Base-by-base conservation (phyloP, 2,329 filamentous ascomycete genomes). In the Aspergillus piperis region DNA sequence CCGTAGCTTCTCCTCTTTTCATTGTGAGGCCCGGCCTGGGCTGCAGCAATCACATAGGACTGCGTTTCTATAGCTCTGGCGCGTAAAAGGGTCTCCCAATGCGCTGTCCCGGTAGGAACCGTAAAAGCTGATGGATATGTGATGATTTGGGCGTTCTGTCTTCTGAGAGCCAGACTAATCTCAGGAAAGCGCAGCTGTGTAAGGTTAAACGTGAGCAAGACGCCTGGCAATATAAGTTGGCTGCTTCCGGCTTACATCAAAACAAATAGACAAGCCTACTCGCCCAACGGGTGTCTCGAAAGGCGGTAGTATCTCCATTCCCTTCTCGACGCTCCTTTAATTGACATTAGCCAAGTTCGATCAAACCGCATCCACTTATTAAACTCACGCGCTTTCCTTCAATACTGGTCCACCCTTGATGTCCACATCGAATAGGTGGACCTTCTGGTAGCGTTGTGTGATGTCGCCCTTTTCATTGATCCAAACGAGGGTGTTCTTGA, bases 91-190 rank as follows among this genome's bases (percentile, higher is more conserved):
- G 86, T 81, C 70, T 92, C 87, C 94, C 94, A 98, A 77, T 97
- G 94, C 1, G 90, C 90, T 59, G 82, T 83, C 0, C 94, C 94
- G 0, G 94, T 97, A 1, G 89, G 87, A 0, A 96, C 84, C 0
- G 93, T 96, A 72, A 97, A 98, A 3, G 94, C 94, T 5, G 90
- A 94, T 0, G 94, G 94, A 71, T 94, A 97, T 0, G 91, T 87
- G 53, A 97, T 80, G 56, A 96, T 80, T 63, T 96, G 87, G 1
- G 92, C 91, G 21, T 84, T 81, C 58, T 86, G 84, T 6, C 84
- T 78, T 27, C 86, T 84, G 17, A 96, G 82, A 1, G 86, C 82
- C 8, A 95, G 75, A 0, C 86, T 85, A 8, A 90, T 84, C 72
- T 96, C 91, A 0, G 92, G 86, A 71, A 95, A 96, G 1, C 92